A percentile compares a stretch with the other conserved stretches of the same genome.
Evolutionary conservation across 305 asterid genomes (phyloP).

Genomic region (Fraxinus floribunda): DNA sequence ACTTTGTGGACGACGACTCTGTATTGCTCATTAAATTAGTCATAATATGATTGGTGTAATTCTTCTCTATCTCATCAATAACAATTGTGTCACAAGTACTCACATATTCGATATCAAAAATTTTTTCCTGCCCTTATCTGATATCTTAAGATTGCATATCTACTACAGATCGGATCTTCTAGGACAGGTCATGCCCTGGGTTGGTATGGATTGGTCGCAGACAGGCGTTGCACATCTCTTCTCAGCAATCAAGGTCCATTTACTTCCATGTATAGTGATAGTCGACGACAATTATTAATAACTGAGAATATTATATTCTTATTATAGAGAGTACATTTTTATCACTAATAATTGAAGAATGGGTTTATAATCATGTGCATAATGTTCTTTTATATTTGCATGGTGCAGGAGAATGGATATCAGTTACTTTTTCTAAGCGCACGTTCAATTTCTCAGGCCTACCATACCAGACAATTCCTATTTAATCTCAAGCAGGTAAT

Average conservation of each 20-base stretch:
- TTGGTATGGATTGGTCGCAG: constrained; percentile 97
- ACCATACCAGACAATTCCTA: constrained; percentile 75
- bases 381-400: constrained; percentile 19
- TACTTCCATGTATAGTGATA: constrained; percentile 5
- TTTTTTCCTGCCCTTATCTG: constrained; percentile 7
- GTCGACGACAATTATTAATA: neutral
- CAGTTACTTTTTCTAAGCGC: constrained; percentile 93
- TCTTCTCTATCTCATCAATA: neutral
- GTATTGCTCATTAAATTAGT: neutral
- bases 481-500: constrained; percentile 83
- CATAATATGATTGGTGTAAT: constrained; percentile 6
- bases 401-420: constrained; percentile 91
- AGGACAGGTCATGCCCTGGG: constrained; percentile 97
- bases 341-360: neutral
- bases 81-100: neutral
- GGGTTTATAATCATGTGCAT: constrained; percentile 3
- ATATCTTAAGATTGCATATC: constrained; percentile 26
- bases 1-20: neutral
- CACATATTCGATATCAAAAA: neutral
- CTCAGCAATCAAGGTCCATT: constrained; percentile 85
- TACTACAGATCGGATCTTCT: constrained; percentile 84
- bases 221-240: constrained; percentile 90
- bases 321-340: neutral
- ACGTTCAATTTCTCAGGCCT: constrained; percentile 90
- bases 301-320: constrained; percentile 4